Percentiles rank a stretch among this genome's conserved stretches.
These are phyloP conservation scores for Rugonectria rugulosa DNA, from an alignment of 2,329 filamentous ascomycete species.

Conservation along the genomic window DNA sequence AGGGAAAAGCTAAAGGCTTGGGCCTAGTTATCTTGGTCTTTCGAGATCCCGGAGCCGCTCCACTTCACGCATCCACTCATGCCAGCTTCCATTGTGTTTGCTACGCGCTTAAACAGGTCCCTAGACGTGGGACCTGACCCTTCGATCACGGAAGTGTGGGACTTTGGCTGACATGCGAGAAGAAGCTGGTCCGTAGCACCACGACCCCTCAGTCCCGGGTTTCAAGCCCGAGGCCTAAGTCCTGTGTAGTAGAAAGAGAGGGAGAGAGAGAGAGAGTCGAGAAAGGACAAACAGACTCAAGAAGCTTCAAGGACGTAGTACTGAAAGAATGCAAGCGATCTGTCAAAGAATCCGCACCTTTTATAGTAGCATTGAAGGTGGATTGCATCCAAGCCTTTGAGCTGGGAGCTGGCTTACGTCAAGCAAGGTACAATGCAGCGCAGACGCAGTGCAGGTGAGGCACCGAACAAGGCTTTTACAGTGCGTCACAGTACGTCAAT, in stretches of 20 bases:
- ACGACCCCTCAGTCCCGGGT: constrained; percentile 1
- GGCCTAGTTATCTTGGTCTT: no score
- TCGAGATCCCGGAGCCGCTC: constrained; percentile 25
- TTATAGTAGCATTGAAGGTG: constrained; percentile 14
- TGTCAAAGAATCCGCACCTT: background rate
- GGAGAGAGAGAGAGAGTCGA: background rate
- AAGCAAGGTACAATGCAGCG: constrained; percentile 24
- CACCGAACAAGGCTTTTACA: constrained; percentile 2
- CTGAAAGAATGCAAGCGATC: background rate
- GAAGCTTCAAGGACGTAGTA: background rate
- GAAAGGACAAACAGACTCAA: background rate
- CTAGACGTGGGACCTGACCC: constrained; percentile 20
- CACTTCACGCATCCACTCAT: constrained; percentile 34
- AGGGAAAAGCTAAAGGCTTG: no score
- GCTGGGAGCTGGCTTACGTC: constrained; percentile 12
- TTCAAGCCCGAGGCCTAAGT: background rate
- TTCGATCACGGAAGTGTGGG: constrained; percentile 11
- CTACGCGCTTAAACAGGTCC: constrained; percentile 25
- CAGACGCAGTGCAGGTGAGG: constrained; percentile 3
- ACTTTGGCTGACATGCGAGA: constrained; percentile 7
- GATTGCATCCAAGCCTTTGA: constrained; percentile 2
- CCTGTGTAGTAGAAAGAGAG: background rate
- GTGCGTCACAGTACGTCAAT: constrained; percentile 16
- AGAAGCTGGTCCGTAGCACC: constrained; percentile 3
- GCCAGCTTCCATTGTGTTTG: constrained; percentile 34